Evolutionary conservation across 2,329 filamentous ascomycete genomes (phyloP).

Genomic region (Daldinia eschscholtzii): DNA sequence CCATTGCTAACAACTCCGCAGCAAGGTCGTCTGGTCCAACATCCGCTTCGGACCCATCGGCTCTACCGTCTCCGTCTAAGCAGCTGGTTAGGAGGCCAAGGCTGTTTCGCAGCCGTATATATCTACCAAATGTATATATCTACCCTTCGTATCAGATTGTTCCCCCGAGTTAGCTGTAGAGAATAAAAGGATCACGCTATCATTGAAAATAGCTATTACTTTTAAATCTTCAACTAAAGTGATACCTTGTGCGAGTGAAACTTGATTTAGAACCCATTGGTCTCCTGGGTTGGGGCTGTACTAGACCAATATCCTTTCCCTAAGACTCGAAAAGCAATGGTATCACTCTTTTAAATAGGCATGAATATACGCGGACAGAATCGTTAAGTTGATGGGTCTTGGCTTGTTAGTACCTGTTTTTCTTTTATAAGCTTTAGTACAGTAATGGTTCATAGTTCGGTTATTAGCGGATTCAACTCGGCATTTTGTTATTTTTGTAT

Average conservation of each 20-base stretch:
- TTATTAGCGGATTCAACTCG: not conserved
- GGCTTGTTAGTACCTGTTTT: too few species aligned
- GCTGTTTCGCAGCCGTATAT: conserved; percentile 35
- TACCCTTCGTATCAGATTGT: conserved; percentile 41
- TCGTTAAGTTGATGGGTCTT: too few species aligned
- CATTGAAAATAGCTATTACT: conserved; percentile 10
- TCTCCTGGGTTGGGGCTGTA: too few species aligned
- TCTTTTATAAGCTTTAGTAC: too few species aligned
- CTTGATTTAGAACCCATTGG: too few species aligned
- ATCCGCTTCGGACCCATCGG: conserved; percentile 64
- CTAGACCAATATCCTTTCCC: too few species aligned
- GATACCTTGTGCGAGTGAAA: not conserved
- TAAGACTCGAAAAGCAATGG: too few species aligned
- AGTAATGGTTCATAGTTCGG: too few species aligned
- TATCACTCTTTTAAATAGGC: too few species aligned
- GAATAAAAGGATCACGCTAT: conserved; percentile 34
- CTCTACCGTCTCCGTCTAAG: conserved; percentile 57
- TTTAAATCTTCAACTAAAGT: not conserved
- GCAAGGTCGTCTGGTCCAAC: conserved; percentile 63
- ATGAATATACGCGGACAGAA: too few species aligned
- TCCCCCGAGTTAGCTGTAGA: conserved; percentile 37
- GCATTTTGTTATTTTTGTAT: not conserved
- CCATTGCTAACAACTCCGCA: conserved; percentile 29
- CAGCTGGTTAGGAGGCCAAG: conserved; percentile 14
- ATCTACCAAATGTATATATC: conserved; percentile 41